Conservation (phyloP, 2,329 filamentous ascomycete genomes). For the Mycocentrospora acerina region DNA sequence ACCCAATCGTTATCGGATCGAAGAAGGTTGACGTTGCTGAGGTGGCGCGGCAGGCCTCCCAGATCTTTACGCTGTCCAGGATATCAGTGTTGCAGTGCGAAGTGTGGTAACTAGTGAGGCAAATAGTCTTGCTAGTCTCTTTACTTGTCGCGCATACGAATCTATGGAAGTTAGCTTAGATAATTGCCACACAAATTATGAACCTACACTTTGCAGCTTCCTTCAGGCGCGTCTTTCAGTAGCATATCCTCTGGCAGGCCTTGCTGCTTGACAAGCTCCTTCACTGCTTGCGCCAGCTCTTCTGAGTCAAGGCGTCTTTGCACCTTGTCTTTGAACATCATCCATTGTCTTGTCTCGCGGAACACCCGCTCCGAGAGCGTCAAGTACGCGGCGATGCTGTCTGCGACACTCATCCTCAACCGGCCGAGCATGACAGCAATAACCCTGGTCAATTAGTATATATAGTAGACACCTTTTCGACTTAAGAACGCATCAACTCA, state of each 20-base stretch:
- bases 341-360: conserved; percentile 10
- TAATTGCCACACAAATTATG: not conserved
- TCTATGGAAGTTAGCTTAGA: conserved; percentile 3
- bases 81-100: conserved; percentile 20
- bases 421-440: conserved; percentile 12
- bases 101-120: conserved; percentile 37
- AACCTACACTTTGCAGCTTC: conserved; percentile 9
- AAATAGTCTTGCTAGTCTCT: conserved; percentile 33
- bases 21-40: conserved; percentile 16
- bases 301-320: conserved; percentile 20
- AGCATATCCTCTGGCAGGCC: conserved; percentile 11
- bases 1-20: conserved; percentile 12
- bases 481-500: conserved; percentile 1
- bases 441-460: conserved; percentile 1
- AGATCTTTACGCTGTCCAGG: conserved; percentile 22
- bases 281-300: conserved; percentile 15
- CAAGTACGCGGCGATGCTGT: conserved; percentile 11
- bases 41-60: conserved; percentile 14
- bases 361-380: conserved; percentile 13
- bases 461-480: not conserved
- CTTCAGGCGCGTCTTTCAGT: conserved; percentile 8
- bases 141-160: conserved; percentile 31
- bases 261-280: conserved; percentile 13
- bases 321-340: conserved; percentile 13
- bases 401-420: conserved; percentile 9